Conservation (phyloP, 345 rosid species). For the Xanthoceras sorbifolium region DNA sequence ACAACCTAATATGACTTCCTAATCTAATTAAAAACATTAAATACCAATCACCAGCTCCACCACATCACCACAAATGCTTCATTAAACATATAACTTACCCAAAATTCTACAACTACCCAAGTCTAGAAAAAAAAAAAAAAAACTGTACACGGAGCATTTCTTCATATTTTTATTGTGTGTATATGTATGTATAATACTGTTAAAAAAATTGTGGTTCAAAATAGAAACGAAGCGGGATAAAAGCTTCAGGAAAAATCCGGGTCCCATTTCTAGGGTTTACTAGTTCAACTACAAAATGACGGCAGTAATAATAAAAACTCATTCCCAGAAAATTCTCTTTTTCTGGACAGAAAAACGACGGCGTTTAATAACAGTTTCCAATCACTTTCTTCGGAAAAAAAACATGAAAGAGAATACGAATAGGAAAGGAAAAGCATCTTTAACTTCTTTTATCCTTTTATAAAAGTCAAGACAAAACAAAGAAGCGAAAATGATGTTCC, state of each 20-base stretch:
- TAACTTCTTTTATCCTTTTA: not conserved
- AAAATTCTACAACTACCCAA: slow-evolving; percentile 3
- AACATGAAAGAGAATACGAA: not conserved
- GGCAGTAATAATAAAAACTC: not conserved
- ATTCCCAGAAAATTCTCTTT: not conserved
- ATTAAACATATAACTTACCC: not conserved
- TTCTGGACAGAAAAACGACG: not conserved
- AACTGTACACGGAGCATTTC: not conserved
- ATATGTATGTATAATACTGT: not conserved
- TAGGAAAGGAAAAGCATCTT: slow-evolving; percentile 6
- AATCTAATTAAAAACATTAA: not conserved
- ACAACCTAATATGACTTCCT: not conserved
- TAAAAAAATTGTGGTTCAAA: not conserved
- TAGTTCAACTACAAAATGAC: not conserved
- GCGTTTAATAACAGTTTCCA: slow-evolving; percentile 11
- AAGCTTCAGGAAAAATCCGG: not conserved
- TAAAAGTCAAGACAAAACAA: slow-evolving; percentile 16
- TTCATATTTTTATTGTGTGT: not conserved
- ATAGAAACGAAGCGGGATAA: slow-evolving; percentile 12
- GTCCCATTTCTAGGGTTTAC: slow-evolving; percentile 23
- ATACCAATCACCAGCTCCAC: slow-evolving; percentile 6
- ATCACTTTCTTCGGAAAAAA: slow-evolving; percentile 26
- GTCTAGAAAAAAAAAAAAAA: not conserved
- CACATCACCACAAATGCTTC: slow-evolving; percentile 7
- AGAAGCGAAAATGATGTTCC: slow-evolving; percentile 29